phyloP scores from a whole-genome alignment of 305 asterid genomes.

The Solanum hybrid region DNA sequence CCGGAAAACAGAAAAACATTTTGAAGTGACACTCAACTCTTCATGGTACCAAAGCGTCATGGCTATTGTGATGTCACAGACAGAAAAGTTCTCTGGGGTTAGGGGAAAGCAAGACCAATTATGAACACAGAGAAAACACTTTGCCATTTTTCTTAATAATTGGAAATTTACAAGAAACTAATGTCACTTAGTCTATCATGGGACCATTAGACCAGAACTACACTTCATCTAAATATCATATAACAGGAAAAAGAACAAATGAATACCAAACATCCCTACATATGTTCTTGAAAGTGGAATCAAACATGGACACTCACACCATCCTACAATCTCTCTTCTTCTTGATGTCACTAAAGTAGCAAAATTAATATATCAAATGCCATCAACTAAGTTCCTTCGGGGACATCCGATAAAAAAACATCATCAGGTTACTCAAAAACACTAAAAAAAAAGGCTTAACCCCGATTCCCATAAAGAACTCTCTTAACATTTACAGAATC shows the following conservation, averaged over 20 bases:
- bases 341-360: neutral
- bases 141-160: neutral
- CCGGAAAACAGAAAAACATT: neutral
- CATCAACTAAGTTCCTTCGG: neutral
- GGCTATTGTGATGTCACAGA: neutral
- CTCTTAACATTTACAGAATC: neutral
- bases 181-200: neutral
- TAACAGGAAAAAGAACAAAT: neutral
- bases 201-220: neutral
- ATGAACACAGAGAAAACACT: neutral
- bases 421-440: neutral
- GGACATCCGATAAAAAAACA: neutral
- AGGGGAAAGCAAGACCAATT: neutral
- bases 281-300: neutral
- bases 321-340: neutral
- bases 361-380: neutral
- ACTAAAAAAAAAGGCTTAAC: neutral
- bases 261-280: neutral
- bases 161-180: neutral
- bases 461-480: neutral
- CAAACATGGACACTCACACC: neutral
- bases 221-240: neutral
- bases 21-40: neutral
- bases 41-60: neutral
- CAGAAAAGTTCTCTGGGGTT: neutral